phyloP scores from a whole-genome alignment of 768 basidiomycete genomes.

The Tulasnella sp. region DNA sequence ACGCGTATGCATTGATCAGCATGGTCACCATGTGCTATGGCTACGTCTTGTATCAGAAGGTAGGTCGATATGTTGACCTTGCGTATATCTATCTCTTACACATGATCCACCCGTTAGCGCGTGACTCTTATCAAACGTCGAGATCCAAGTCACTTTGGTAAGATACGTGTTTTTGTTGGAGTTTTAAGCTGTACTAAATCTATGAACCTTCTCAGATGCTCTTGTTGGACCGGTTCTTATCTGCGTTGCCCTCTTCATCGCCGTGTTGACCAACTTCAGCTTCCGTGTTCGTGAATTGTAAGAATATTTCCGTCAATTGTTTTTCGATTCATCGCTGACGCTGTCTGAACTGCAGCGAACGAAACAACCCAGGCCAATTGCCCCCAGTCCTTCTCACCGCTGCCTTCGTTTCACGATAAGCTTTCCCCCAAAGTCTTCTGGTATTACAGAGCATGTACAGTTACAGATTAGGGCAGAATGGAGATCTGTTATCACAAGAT shows the following conservation, averaged over 20 bases:
- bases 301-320: not conserved
- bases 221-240: constrained; percentile 79
- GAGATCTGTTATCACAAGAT: not conserved
- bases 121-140: constrained; percentile 86
- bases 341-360: not conserved
- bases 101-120: constrained; percentile 41
- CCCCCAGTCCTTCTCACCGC: constrained; percentile 8
- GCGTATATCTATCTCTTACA: not conserved
- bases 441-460: constrained; percentile 4
- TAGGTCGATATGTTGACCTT: not conserved
- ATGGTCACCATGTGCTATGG: constrained; percentile 76
- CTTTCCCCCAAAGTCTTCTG: not conserved
- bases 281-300: constrained; percentile 46
- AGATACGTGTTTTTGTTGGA: constrained; percentile 14
- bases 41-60: constrained; percentile 71
- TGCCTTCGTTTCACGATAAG: not conserved
- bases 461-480: not conserved
- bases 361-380: not conserved
- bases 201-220: constrained; percentile 50
- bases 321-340: not conserved
- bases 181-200: not conserved
- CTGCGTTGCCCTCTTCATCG: constrained; percentile 77
- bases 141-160: constrained; percentile 87
- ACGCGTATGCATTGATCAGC: constrained; percentile 76
- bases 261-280: constrained; percentile 82